Evolutionary conservation across 2,329 filamentous ascomycete species (phyloP).

Genomic region (Fusarium sp.): DNA sequence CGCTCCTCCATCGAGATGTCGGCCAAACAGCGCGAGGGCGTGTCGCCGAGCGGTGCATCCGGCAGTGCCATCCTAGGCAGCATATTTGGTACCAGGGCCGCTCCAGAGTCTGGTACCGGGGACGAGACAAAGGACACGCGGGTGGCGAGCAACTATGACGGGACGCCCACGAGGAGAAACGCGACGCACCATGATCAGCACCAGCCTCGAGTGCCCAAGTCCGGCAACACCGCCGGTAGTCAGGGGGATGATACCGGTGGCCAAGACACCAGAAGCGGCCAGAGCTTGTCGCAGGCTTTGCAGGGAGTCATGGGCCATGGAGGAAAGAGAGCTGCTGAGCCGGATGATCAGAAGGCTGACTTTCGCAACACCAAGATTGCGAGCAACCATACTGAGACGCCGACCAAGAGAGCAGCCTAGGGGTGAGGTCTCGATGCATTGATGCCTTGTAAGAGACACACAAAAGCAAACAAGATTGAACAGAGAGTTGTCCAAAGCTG

Average conservation of each 20-base stretch:
- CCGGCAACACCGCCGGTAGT: background rate
- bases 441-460: background rate
- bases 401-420: constrained; percentile 15
- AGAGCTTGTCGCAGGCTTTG: background rate
- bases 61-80: constrained; percentile 31
- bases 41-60: constrained; percentile 9
- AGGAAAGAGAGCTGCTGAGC: constrained; percentile 19
- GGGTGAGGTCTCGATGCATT: background rate
- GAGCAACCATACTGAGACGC: constrained; percentile 29
- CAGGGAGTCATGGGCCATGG: constrained; percentile 22
- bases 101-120: constrained; percentile 12
- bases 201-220: constrained; percentile 22
- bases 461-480: background rate
- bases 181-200: constrained; percentile 17
- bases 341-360: constrained; percentile 16
- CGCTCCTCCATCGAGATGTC: constrained; percentile 45
- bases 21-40: constrained; percentile 20
- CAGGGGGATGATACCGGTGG: background rate
- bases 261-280: background rate
- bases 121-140: constrained; percentile 34
- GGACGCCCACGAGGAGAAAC: constrained; percentile 24
- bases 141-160: constrained; percentile 29
- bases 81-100: constrained; percentile 40
- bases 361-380: constrained; percentile 26
- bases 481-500: background rate